A percentile compares a stretch with the other conserved stretches of the same genome.
Conservation (phyloP, 257 asterid species). For the Solanum sitiens region DNA sequence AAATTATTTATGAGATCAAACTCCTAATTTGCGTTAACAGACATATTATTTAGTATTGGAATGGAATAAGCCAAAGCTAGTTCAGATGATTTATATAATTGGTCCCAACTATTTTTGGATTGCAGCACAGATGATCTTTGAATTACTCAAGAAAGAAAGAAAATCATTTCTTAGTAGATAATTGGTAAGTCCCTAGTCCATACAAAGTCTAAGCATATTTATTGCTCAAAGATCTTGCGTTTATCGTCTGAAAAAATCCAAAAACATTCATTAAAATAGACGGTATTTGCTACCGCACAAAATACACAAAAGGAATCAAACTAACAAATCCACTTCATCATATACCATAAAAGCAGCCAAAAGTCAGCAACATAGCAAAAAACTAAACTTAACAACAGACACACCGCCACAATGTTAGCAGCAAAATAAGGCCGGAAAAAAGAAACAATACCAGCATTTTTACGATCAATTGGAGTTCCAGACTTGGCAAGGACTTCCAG, state of each 20-base stretch:
- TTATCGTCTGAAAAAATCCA: neutral
- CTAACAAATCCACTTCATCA: neutral
- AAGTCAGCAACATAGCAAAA: neutral
- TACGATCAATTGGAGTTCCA: slow-evolving; percentile 63
- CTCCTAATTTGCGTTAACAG: neutral
- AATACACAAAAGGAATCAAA: neutral
- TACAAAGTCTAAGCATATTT: neutral
- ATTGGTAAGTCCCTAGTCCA: neutral
- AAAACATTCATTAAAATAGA: neutral
- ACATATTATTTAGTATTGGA: neutral
- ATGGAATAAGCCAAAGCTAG: neutral
- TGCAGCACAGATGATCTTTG: neutral
- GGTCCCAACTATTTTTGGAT: neutral
- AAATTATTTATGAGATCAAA: neutral
- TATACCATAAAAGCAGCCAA: neutral
- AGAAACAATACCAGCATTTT: slow-evolving; percentile 50
- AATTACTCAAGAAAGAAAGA: neutral
- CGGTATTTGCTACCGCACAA: neutral
- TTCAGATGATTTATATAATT: neutral
- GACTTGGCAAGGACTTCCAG: slow-evolving; percentile 93
- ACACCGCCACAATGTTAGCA: neutral
- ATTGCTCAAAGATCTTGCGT: neutral
- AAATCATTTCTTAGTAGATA: neutral
- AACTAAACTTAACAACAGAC: neutral
- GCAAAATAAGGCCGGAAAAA: neutral